Base-by-base conservation (phyloP, 1,284 basidiomycete genomes). In the Volvariella volvacea region DNA sequence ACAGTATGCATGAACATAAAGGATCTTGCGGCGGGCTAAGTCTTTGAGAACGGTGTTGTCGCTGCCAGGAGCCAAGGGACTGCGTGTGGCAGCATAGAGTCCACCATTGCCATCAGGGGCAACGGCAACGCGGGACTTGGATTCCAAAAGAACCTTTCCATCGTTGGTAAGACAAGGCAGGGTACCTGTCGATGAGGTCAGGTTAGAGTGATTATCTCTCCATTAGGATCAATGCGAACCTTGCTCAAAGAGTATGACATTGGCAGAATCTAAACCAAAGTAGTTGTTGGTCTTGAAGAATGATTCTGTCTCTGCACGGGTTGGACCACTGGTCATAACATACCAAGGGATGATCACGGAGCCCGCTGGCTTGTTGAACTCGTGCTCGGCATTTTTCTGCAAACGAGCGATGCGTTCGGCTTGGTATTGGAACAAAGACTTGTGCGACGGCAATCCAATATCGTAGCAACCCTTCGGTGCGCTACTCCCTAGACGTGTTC, bases 41-140 rank as follows among this genome's bases (percentile, higher is more conserved):
- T 98, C 92, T 34, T 85, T 77, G 41, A 99, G 79, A 43, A 99
- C 92, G 9, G 88, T 88, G 21, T 79, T 71, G 43, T 74, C 72
- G 60, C 78, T 65, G 22, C 71, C 62, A n/a, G 79, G 57, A 15
- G 78, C 78, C 39, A 94, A 64, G 0, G 92, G 88, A 28, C 78
- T 66, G 45, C 92, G 88, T 20, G 93, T 87, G 2, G 94, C 95
- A 8, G 92, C 87, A 64, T 99, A 99, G 37, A 99, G 74, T 16
- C 96, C 96, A 47, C 96, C 96, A 61, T 99, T 99, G 47, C 96
- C 96, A 58, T 97, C 95, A 1, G 96, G 96, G 6, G 96, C 94
- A 39, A 95, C 91, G 22, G 92, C 91, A 42, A 98, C 74, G 41
- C 74, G 79, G 33, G 81, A 86, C 17, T 76, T 71, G 2, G 78